phyloP scores from a whole-genome alignment of 805 yeast species.

The Candida yuanshanica region DNA sequence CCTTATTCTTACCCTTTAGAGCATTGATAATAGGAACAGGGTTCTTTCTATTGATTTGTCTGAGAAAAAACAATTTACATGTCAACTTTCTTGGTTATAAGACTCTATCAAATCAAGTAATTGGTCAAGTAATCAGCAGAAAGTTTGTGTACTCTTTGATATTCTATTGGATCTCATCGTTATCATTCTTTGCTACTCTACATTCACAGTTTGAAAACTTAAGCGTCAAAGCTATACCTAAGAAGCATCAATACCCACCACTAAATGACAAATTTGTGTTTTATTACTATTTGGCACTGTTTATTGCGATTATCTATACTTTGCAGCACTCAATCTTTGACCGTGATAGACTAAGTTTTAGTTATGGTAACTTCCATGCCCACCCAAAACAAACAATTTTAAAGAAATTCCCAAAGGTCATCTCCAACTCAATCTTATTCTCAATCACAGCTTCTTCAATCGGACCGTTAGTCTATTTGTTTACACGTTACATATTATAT shows the following conservation, averaged over 20 bases:
- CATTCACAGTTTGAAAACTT: slow-evolving; percentile 18
- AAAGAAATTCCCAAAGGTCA: slow-evolving; percentile 23
- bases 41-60: slow-evolving; percentile 29
- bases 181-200: slow-evolving; percentile 20
- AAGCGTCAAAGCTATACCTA: slow-evolving; percentile 26
- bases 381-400: slow-evolving; percentile 31
- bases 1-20: slow-evolving; percentile 24
- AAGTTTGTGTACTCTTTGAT: slow-evolving; percentile 20
- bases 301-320: slow-evolving; percentile 41
- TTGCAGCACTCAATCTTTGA: slow-evolving; percentile 47
- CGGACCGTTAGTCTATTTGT: slow-evolving; percentile 30
- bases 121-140: slow-evolving; percentile 21
- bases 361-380: slow-evolving; percentile 31
- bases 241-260: slow-evolving; percentile 35
- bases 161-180: slow-evolving; percentile 20
- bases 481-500: slow-evolving; percentile 40
- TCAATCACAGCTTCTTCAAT: slow-evolving; percentile 19
- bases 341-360: slow-evolving; percentile 46
- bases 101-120: slow-evolving; percentile 22
- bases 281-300: slow-evolving; percentile 41
- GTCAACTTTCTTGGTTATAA: slow-evolving; percentile 30
- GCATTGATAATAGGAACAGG: slow-evolving; percentile 24
- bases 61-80: slow-evolving; percentile 36
- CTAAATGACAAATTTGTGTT: slow-evolving; percentile 40
- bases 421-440: slow-evolving; percentile 35